Base-by-base conservation (phyloP, 495 filamentous ascomycete genomes). In the Xylaria acuta region DNA sequence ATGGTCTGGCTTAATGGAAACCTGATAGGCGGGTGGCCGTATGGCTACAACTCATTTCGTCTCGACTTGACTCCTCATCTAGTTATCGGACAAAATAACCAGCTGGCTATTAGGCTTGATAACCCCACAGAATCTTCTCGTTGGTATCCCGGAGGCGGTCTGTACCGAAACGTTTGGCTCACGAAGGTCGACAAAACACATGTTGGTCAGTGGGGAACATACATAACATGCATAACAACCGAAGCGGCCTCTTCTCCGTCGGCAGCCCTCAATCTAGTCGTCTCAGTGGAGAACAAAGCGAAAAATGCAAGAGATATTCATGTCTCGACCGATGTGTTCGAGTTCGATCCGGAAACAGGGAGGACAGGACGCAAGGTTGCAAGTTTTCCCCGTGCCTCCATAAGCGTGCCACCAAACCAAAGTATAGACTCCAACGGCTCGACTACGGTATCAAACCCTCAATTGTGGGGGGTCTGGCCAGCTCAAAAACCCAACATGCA, bases 121-220 rank as follows among this genome's bases (percentile, higher is more conserved):
- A 83, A 84, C 47, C 68, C 78, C 0, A 22, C 77, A 8, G 74
- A 78, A 2, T 77, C 74, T n/a, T 83, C 82, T 20, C 79, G 83
- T 1, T 85, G 77, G 79, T 84, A 85, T 62, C 83, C 82, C 8
- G 82, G 82, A 27, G 83, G 73, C 5, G 83, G 82, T 22, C 77
- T 85, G 22, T 85, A 85, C 73, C 80, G 83, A 12, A 83, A 84
- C 47, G 77, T 85, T 3, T 85, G 82, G 83, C 77, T 85, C 11
- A 71, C 74, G 18, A 83, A 79, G 69, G 74, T 79, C 14, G 69
- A 77, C 59, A 73, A 76, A 36, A 64, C 69, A 1, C 83, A 85
- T 64, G 80, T 85, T 5, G 79, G 60, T 8, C 77, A 82, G 58
- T 81, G 68, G 34, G 82, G 83, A 7, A 82, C 83, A 0, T 78